Evolutionary conservation across 768 basidiomycete genomes (phyloP).

Genomic region (Rhodocollybia butyracea): DNA sequence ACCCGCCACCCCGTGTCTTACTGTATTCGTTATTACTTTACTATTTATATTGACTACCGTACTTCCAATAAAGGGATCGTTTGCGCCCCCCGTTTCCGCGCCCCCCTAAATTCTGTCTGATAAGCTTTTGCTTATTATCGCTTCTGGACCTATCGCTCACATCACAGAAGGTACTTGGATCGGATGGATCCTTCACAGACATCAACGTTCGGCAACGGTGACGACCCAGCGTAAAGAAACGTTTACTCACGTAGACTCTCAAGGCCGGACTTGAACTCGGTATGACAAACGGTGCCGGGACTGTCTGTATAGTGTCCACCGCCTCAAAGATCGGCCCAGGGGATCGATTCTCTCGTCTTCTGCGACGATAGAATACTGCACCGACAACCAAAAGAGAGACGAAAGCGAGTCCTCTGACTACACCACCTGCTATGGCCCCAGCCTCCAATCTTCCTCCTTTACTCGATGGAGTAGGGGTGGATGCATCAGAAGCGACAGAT

Average conservation of each 20-base stretch:
- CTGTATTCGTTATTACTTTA: no score
- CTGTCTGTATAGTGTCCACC: no score
- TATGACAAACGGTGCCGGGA: neutral
- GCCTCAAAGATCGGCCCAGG: no score
- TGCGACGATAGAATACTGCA: neutral
- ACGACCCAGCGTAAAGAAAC: neutral
- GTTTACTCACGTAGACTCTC: neutral
- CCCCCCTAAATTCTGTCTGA: no score
- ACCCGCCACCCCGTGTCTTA: no score
- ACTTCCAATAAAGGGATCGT: no score
- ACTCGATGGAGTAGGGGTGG: neutral
- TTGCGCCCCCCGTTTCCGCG: no score
- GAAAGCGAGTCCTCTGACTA: slow-evolving; percentile 2
- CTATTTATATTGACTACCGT: no score
- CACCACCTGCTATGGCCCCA: slow-evolving; percentile 1
- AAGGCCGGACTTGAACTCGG: neutral
- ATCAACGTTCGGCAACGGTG: no score
- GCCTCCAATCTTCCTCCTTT: neutral
- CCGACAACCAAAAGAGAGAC: neutral
- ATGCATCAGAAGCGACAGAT: neutral
- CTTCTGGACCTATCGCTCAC: no score
- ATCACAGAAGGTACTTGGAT: neutral
- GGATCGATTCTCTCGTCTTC: neutral
- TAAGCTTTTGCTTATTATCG: no score
- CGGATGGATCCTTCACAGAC: neutral